A percentile compares a stretch with the other conserved stretches of the same genome.
phyloP scores from a whole-genome alignment of 129 eudicot species.

The Artemisia tridentata region DNA sequence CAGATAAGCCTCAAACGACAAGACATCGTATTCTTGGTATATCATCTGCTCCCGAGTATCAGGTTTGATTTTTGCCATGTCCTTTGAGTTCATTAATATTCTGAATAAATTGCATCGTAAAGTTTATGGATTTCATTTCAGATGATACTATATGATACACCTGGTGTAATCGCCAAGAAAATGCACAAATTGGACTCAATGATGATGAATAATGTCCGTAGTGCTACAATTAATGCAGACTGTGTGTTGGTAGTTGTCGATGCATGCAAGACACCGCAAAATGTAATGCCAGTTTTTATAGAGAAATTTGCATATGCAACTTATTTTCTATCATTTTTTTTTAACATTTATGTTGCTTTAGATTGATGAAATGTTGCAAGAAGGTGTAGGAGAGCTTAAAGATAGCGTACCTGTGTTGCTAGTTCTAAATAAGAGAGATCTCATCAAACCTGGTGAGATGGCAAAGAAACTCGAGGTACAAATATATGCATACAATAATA shows the following conservation, averaged over 20 bases:
- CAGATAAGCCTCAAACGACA: slow-evolving; percentile 97
- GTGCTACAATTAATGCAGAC: slow-evolving; percentile 84
- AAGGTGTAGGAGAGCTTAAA: slow-evolving; percentile 69
- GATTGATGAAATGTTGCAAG: slow-evolving; percentile 85
- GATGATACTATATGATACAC: slow-evolving; percentile 97
- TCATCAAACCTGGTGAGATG: slow-evolving; percentile 97
- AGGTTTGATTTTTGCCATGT: slow-evolving; percentile 49
- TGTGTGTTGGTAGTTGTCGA: slow-evolving; percentile 92
- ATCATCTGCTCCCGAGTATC: slow-evolving; percentile 85
- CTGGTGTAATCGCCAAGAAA: slow-evolving; percentile 95
- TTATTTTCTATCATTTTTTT: slow-evolving; percentile 9
- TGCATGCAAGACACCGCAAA: slow-evolving; percentile 81
- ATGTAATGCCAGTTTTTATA: slow-evolving; percentile 41
- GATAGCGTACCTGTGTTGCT: slow-evolving; percentile 69
- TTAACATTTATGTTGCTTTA: slow-evolving; percentile 31
- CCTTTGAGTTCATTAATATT: slow-evolving; percentile 1
- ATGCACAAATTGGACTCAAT: slow-evolving; percentile 93
- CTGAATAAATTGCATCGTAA: neutral
- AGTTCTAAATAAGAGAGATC: slow-evolving; percentile 91
- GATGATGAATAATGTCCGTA: slow-evolving; percentile 99
- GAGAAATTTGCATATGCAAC: neutral
- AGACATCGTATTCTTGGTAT: slow-evolving; percentile 96
- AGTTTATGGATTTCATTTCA: slow-evolving; percentile 36
- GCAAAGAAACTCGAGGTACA: slow-evolving; percentile 83
- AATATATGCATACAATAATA: too few relatives aligned